A percentile compares a stretch with the other conserved stretches of the same genome.
phyloP scores from a whole-genome alignment of 1,284 basidiomycete genomes.

The Rhizopogon parksii region DNA sequence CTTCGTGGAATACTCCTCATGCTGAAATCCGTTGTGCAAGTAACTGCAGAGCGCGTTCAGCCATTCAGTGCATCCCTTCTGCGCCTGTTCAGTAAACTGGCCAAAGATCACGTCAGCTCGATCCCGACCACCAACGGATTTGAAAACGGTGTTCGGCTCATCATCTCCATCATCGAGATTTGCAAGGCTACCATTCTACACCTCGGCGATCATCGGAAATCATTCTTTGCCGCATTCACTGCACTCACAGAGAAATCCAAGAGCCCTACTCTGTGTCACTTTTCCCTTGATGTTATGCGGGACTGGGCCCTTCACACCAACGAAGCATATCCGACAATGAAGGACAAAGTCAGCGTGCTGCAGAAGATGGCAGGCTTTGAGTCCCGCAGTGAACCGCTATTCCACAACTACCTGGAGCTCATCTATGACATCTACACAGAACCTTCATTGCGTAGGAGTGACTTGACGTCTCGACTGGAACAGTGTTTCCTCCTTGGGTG shows the following conservation, averaged over 20 bases:
- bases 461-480: conserved; percentile 91
- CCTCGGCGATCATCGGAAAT: conserved; percentile 66
- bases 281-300: conserved; percentile 81
- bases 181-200: conserved; percentile 59
- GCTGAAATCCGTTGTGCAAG: conserved; percentile 83
- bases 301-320: conserved; percentile 85
- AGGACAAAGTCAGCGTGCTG: conserved; percentile 90
- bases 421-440: conserved; percentile 95
- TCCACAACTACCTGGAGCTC: conserved; percentile 82
- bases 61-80: conserved; percentile 71
- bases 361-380: conserved; percentile 92
- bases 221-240: conserved; percentile 70
- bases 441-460: conserved; percentile 79
- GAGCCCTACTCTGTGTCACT: conserved; percentile 74
- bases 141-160: conserved; percentile 55
- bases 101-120: conserved; percentile 81
- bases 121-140: conserved; percentile 39
- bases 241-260: conserved; percentile 92
- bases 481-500: conserved; percentile 92
- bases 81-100: conserved; percentile 80
- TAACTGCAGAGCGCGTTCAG: conserved; percentile 81
- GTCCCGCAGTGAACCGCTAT: conserved; percentile 66
- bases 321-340: conserved; percentile 86
- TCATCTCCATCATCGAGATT: conserved; percentile 67
- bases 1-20: conserved; percentile 81